Conservation (phyloP, 2,329 filamentous ascomycete species). For the Stemphylium vesicarium region DNA sequence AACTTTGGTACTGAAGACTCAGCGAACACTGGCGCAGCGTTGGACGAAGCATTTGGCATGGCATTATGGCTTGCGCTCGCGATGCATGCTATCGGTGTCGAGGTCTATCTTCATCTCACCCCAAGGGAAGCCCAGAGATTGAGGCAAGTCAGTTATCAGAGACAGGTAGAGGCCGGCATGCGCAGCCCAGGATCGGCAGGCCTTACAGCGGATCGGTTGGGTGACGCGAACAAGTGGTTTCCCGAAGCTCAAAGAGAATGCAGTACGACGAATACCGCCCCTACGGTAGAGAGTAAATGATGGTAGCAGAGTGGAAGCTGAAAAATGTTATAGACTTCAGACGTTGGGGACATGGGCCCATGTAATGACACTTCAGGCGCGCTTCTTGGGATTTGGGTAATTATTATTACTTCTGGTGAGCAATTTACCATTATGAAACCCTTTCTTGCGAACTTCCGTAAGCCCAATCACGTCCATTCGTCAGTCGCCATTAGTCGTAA, state of each 20-base stretch:
- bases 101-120: constrained; percentile 54
- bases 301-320: neutral
- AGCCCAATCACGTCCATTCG: neutral
- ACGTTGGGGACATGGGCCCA: neutral
- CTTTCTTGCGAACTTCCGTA: neutral
- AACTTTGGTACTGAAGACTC: constrained; percentile 27
- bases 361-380: neutral
- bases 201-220: constrained; percentile 34
- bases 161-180: constrained; percentile 62
- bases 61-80: constrained; percentile 60
- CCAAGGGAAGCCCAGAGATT: constrained; percentile 61
- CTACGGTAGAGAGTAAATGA: neutral
- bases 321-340: neutral
- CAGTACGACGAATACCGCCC: neutral
- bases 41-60: constrained; percentile 60
- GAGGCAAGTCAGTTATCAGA: constrained; percentile 62
- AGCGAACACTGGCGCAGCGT: constrained; percentile 50
- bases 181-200: constrained; percentile 50
- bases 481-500: neutral
- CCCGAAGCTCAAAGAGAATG: constrained; percentile 11
- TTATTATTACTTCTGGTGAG: neutral
- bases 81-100: constrained; percentile 54
- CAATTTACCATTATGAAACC: neutral
- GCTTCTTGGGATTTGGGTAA: neutral
- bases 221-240: constrained; percentile 36